Evolutionary conservation across 176 grass and related monocot genomes (phyloP).

Genomic region (Oryza coarctata): DNA sequence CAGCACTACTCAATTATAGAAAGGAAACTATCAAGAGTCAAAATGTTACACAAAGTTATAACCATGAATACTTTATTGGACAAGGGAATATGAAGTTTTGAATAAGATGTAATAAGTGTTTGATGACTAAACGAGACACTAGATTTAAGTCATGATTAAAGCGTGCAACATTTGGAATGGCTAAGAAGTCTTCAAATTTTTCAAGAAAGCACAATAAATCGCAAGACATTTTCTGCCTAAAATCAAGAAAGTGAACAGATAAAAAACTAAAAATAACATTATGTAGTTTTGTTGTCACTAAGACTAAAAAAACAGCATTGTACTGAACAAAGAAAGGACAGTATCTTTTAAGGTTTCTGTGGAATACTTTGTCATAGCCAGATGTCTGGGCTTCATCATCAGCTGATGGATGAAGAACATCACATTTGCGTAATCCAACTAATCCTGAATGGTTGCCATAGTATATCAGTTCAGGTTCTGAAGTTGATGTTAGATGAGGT

Average conservation of each 20-base stretch:
- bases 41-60: not conserved
- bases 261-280: not conserved
- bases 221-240: not conserved
- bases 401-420: conserved; percentile 39
- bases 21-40: not conserved
- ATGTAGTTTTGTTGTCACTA: not conserved
- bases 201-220: not conserved
- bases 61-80: not conserved
- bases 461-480: conserved; percentile 85
- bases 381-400: conserved; percentile 56
- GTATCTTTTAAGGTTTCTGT: not conserved
- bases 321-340: not conserved
- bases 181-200: conserved; percentile 1
- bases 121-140: not conserved
- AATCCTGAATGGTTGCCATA: conserved; percentile 93
- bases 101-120: not conserved
- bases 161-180: not conserved
- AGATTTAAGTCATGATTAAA: not conserved
- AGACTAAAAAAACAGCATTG: not conserved
- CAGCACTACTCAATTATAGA: not conserved
- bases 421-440: conserved; percentile 62
- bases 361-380: conserved; percentile 86
- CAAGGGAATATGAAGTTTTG: not conserved
- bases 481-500: conserved; percentile 39
- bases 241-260: not conserved